Base-by-base conservation (phyloP, 1,284 basidiomycete genomes). In the Malassezia dermatis region DNA sequence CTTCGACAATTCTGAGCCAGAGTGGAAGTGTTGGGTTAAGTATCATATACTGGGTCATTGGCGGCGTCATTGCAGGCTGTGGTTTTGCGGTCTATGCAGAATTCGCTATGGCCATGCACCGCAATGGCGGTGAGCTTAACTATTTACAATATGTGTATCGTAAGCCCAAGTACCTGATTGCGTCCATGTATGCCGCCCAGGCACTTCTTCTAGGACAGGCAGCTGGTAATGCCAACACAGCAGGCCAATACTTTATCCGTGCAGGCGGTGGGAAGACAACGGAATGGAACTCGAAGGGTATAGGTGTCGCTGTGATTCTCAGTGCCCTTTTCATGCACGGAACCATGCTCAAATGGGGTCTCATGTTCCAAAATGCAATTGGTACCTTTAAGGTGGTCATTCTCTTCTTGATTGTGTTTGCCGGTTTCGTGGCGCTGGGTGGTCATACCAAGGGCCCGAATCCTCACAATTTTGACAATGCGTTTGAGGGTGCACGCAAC, bases 81-180 rank as follows among this genome's bases (percentile, higher is more conserved):
- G 2, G 79, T 79, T 51, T 85, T 84, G 12, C 83, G 81, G n/a
- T 78, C 79, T 3, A 85, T 8, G 78, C 86, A 8, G 85, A 86
- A 64, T 79, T 84, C 17, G 85, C 85, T 30, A 84, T 83, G 15
- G 83, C 84, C 58, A 73, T 80, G 5, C 85, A 84, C 4, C 77
- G 81, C 3, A 85, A 79, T 53, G 85, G 85, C 2, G 85, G 83
- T 15, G 85, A 86, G 76, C 75, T 86, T 28, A 84, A 86, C 52
- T 87, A 86, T 63, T 75, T 86, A 30, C 84, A 86, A 57, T 84
- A 79, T 64, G 80, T 85, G 26, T 86, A 81, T 71, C 78, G 80
- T 39, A 77, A 77, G 15, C 85, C 85, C 6, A 79, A 77, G 53
- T 84, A 82, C 62, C 73, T 86, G 52, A 77, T 77, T 6, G 82